Evolutionary conservation across 805 yeast genomes (phyloP), one percentile per base, ranked within the genome.

Genomic region (Metschnikowia matae): DNA sequence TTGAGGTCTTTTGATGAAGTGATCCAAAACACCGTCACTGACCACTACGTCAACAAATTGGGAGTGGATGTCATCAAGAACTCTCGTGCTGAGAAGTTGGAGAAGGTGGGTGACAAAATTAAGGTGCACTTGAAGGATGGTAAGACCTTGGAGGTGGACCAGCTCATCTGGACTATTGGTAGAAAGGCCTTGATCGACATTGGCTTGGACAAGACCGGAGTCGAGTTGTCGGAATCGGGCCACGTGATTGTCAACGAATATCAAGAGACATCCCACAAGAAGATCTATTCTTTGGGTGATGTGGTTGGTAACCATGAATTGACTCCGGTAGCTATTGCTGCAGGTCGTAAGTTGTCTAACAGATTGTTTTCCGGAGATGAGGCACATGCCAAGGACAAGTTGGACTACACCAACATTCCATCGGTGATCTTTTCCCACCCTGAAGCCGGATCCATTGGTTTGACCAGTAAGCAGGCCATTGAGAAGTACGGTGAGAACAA

Each of bases 341-440:
- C 99, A 8, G 99, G 99, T 54, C 85, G 99, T 71, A 88, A 83
- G 67, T 79, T 94, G 59, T 82, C 97, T 29, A 91, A 92, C 74
- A 82, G 99, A 67, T 73, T 94, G 53, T 94, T 92, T 66, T 70
- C 75, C 5, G 97, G 97, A 20, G 85, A 91, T 49, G 82, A 78
- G 54, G 66, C 71, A 50, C 89, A 78, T 74, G 81, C 80, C 55
- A 67, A 81, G 43, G 87, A 85, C 67, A 89, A 91, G 65, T 89
- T 88, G 67, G 97, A 90, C 66, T 94, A 85, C 69, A 71, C 67
- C 29, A 87, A 91, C 64, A 82, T 94, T 46, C 99, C 99, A 40
- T 86, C 96, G 40, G 99, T 84, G n/a, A 80, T 94, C n/a, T 94
- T 94, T 69, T 84, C 97, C 3, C 99, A 94, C 69, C 99, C 99